Conservation (phyloP, 1,139 yeast species). For the Kurtzmaniella quercitrusa region DNA sequence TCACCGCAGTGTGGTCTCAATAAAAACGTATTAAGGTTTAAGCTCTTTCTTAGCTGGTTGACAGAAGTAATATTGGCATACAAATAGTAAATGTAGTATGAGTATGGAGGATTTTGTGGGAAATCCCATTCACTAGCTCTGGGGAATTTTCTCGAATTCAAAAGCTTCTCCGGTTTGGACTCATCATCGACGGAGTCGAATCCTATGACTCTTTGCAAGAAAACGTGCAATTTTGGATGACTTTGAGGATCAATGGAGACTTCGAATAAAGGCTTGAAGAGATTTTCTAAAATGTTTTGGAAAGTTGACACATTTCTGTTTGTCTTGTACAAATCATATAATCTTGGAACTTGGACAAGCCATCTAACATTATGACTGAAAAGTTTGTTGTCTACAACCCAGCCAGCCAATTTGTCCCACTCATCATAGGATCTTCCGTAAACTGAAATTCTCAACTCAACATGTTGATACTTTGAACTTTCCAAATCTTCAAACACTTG, state of each 20-base stretch:
- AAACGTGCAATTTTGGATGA: conserved; percentile 85
- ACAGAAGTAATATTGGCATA: conserved; percentile 82
- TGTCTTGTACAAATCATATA: conserved; percentile 84
- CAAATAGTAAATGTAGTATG: conserved; percentile 86
- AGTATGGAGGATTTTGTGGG: conserved; percentile 89
- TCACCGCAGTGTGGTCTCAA: conserved; percentile 98
- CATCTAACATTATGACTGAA: conserved; percentile 94
- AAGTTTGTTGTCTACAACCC: conserved; percentile 92
- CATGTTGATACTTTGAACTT: conserved; percentile 94
- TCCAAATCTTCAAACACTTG: conserved; percentile 94
- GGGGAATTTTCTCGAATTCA: conserved; percentile 73
- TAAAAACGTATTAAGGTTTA: conserved; percentile 83
- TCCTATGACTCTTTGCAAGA: conserved; percentile 91
- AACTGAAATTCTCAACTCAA: conserved; percentile 89
- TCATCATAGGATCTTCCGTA: conserved; percentile 88
- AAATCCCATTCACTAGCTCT: conserved; percentile 77
- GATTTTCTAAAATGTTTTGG: conserved; percentile 70
- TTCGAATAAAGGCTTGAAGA: conserved; percentile 89
- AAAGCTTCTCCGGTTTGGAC: conserved; percentile 80
- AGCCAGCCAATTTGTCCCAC: conserved; percentile 92
- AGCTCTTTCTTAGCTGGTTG: conserved; percentile 71
- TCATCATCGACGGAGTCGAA: conserved; percentile 99
- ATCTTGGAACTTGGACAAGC: conserved; percentile 92
- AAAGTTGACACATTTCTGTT: conserved; percentile 67
- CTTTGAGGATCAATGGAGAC: conserved; percentile 78